A percentile compares a stretch with the other conserved stretches of the same genome.
These are phyloP conservation scores for Tubosaeta sp. DNA, from an alignment of 768 basidiomycete genomes.

Conservation along the genomic window DNA sequence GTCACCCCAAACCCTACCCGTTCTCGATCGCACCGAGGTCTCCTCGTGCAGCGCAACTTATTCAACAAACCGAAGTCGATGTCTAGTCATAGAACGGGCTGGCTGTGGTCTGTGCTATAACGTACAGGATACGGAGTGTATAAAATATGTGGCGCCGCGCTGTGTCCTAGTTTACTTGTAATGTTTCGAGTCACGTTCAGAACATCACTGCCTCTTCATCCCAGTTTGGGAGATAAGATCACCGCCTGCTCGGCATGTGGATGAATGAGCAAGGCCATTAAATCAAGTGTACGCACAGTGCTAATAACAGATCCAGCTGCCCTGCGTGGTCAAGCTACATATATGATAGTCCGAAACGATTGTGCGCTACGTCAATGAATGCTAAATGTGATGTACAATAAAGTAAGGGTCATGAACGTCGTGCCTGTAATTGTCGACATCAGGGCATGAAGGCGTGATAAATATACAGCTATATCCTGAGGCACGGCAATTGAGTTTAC, in stretches of 20 bases:
- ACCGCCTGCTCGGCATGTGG: not conserved
- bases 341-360: conserved; percentile 11
- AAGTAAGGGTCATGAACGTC: conserved; percentile 7
- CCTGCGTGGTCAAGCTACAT: conserved; percentile 8
- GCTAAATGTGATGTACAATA: conserved; percentile 11
- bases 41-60: conserved; percentile 3
- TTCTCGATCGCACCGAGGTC: conserved; percentile 21
- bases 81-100: not conserved
- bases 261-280: not conserved
- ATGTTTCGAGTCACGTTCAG: not conserved
- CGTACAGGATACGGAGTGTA: not conserved
- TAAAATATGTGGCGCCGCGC: not conserved
- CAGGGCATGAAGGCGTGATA: conserved; percentile 1
- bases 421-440: conserved; percentile 10
- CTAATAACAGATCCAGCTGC: conserved; percentile 19
- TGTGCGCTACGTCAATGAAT: conserved; percentile 20
- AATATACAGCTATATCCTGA: conserved; percentile 20
- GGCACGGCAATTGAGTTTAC: not conserved
- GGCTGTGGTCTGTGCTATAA: not conserved
- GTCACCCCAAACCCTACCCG: conserved; percentile 16
- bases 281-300: not conserved
- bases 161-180: not conserved
- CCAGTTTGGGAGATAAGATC: not conserved
- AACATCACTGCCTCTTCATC: not conserved
- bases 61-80: conserved; percentile 13